These are phyloP conservation scores for Sisymbrium altissimum DNA, from an alignment of 345 rosid genomes.

Conservation along the genomic window DNA sequence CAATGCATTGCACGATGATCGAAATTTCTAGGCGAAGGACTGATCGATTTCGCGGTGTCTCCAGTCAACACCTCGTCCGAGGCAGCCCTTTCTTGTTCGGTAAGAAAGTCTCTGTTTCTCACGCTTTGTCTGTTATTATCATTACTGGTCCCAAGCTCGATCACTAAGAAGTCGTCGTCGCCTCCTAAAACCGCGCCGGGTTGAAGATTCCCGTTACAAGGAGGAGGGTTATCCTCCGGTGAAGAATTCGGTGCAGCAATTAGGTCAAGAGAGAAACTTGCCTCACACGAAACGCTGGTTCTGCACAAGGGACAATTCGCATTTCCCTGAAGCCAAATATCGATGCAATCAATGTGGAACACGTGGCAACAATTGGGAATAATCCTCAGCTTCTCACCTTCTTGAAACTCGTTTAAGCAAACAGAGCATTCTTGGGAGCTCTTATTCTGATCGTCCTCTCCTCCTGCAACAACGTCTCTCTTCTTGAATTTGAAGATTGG, in stretches of 20 bases:
- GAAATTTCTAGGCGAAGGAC: conserved; percentile 43
- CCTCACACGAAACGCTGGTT: conserved; percentile 58
- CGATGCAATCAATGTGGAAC: conserved; percentile 91
- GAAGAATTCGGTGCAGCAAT: conserved; percentile 48
- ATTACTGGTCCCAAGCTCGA: conserved; percentile 51
- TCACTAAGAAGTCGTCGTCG: conserved; percentile 73
- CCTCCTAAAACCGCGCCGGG: conserved; percentile 29
- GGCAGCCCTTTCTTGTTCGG: conserved; percentile 44
- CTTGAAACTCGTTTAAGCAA: conserved; percentile 84
- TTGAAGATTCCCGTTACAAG: conserved; percentile 27
- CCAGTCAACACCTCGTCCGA: conserved; percentile 35
- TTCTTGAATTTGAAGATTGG: conserved; percentile 77
- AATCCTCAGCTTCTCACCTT: conserved; percentile 71
- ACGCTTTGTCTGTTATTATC: conserved; percentile 14
- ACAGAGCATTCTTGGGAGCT: conserved; percentile 73
- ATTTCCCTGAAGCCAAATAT: conserved; percentile 85
- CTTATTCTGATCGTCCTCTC: conserved; percentile 38
- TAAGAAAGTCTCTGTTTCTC: conserved; percentile 37
- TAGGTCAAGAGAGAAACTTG: conserved; percentile 39
- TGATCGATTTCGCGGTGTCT: conserved; percentile 20
- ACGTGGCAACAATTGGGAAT: conserved; percentile 84
- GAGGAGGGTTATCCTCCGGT: conserved; percentile 33
- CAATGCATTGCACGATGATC: conserved; percentile 36
- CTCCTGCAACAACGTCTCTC: conserved; percentile 19
- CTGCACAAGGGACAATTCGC: conserved; percentile 94